Base-by-base conservation (phyloP, 2,329 filamentous ascomycete genomes). In the Colletotrichum sp. region DNA sequence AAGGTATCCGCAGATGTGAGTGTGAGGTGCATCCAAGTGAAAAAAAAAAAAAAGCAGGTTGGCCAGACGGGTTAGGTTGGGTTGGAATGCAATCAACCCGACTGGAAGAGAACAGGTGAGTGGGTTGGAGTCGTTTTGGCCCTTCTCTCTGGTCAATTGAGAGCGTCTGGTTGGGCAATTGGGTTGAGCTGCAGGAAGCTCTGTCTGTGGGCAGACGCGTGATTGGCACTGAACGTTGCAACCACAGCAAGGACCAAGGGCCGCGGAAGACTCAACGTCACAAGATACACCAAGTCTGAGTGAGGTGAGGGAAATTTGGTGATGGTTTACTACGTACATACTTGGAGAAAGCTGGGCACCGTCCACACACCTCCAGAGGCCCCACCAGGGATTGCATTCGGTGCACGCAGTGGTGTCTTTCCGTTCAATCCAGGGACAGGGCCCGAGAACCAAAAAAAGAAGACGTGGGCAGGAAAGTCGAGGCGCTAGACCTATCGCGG, bases 41-140 rank as follows among this genome's bases (percentile, higher is more conserved):
- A 32, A 32, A 10, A 32, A 32, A 10, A 32, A 30, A n/a, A 15
- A 26, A 18, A 28, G 24, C 24, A 44, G 30, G 44, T 6, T 9
- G 52, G 34, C 12, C 15, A 34, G 63, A 30, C 10, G n/a, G 44
- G 44, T 52, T 63, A 39, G 63, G 26, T 62, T 52, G 36, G 59
- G 71, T 76, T 69, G 55, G 34, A 55, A 62, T 70, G 57, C 59
- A 76, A 76, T 68, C 59, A 70, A 76, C 74, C 74, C 74, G 65
- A 76, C 57, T 70, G 74, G 74, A 76, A 75, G 65, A 70, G 26
- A 7, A 24, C 10, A 16, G 36, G 9, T 10, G 69, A 68, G 65
- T 75, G 71, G 72, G 44, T n/a, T 68, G 49, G 24, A 7, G 63
- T 32, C 18, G n/a, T 65, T 28, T 65, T 52, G n/a, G 39, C 13